Evolutionary conservation across 257 asterid species (phyloP).

Genomic region (Mentha longifolia): DNA sequence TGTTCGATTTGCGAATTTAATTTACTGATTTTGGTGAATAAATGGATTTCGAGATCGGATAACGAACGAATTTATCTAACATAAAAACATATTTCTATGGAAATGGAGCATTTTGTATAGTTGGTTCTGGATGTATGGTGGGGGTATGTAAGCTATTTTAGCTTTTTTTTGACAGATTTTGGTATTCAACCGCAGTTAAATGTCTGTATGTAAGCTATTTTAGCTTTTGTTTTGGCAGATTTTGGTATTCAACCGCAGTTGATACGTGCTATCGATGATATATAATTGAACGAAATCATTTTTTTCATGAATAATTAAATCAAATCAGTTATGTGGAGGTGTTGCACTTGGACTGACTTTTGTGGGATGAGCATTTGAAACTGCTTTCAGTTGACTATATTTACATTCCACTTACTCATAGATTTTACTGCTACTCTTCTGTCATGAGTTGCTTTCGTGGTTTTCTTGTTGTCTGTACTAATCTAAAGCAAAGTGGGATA

Average conservation of each 20-base stretch:
- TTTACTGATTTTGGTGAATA: constrained; percentile 21
- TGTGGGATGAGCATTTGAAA: background rate
- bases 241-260: too few species aligned
- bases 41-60: constrained; percentile 27
- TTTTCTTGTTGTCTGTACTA: background rate
- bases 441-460: background rate
- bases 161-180: constrained; percentile 12
- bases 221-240: too few species aligned
- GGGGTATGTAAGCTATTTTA: background rate
- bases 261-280: background rate
- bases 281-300: background rate
- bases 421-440: background rate
- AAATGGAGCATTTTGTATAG: constrained; percentile 4
- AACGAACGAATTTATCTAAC: background rate
- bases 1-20: background rate
- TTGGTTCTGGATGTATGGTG: background rate
- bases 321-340: constrained; percentile 2
- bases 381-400: background rate
- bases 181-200: background rate
- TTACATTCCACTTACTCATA: background rate
- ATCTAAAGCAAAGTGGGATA: constrained; percentile 10
- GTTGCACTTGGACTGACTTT: background rate
- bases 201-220: background rate
- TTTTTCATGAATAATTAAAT: background rate
- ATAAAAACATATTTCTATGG: background rate